Base-by-base conservation (phyloP, 805 yeast genomes). In the Ogataea populi-albae region DNA sequence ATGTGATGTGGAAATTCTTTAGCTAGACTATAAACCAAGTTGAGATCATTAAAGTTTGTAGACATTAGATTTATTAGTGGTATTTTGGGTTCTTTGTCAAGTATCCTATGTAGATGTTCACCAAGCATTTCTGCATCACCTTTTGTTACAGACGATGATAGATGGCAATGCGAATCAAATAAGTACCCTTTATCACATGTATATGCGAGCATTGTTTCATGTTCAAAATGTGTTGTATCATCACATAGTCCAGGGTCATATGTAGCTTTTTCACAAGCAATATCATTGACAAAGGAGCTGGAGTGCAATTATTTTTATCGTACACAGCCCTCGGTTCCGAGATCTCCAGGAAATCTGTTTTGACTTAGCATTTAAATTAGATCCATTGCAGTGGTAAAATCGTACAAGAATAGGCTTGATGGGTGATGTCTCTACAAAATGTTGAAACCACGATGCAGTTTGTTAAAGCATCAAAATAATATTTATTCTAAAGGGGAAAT, bases 31-130 rank as follows among this genome's bases (percentile, higher is more conserved):
- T 44, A 27, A 4, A 66, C 60, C 35, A 56, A 38, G 3, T 51
- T 40, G 9, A 51, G 31, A 39, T 71, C 77, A 21, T 50, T 49
- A 24, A 59, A 65, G 40, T 67, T 72, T 2, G 76, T 70, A 12
- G 77, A 66, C 82, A 76, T 75, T 20, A 75, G 45, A 35, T 58
- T 58, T 23, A 49, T 35, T n/a, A 40, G 23, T 4, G 44, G 39
- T 11, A 7, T n/a, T 12, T 30, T 23, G 9, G 35, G 30, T 5
- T 35, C 29, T 6, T 30, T 9, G 11, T 12, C 16, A 4, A 40
- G 22, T 18, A 41, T 36, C 6, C 12, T 7, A 5, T 19, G 23
- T 3, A 50, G 28, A 23, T 14, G 7, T 6, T 21, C 9, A 6
- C 21, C 27, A 16, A 54, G 27, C 10, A 38, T 30, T 3, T 37